These are phyloP conservation scores for Xerocomellus chrysenteron DNA, from an alignment of 768 basidiomycete genomes.

Conservation along the genomic window DNA sequence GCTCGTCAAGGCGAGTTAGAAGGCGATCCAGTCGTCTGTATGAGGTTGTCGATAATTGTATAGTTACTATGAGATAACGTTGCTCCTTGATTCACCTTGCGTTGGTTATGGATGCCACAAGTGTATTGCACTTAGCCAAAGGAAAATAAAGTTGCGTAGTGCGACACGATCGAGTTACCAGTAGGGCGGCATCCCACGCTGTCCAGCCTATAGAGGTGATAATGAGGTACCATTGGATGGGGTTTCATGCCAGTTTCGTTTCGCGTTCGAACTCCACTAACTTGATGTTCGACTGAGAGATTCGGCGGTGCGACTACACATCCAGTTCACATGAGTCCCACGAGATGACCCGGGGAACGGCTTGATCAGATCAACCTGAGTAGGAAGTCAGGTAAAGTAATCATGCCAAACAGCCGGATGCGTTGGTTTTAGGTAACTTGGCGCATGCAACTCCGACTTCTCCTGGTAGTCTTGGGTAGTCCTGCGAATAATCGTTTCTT, in stretches of 20 bases:
- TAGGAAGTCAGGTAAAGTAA: neutral
- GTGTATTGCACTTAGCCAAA: neutral
- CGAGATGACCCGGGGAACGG: slow-evolving; percentile 18
- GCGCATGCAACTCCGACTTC: slow-evolving; percentile 8
- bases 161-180: too few species aligned
- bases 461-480: neutral
- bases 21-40: neutral
- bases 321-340: neutral
- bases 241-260: too few species aligned
- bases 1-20: slow-evolving; percentile 38
- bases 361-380: slow-evolving; percentile 7
- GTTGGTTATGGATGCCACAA: neutral
- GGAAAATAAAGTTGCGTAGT: too few species aligned
- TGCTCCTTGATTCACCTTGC: neutral
- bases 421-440: slow-evolving; percentile 28
- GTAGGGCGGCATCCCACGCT: too few species aligned
- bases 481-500: slow-evolving; percentile 23
- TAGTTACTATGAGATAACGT: neutral
- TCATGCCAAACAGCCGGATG: neutral
- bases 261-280: too few species aligned
- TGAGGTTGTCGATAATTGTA: neutral
- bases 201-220: too few species aligned
- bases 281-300: slow-evolving; percentile 9
- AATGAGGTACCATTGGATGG: too few species aligned
- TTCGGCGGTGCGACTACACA: slow-evolving; percentile 5